These are phyloP conservation scores for Bipolaris gigantea DNA, from an alignment of 2,329 filamentous ascomycete genomes.

Conservation along the genomic window DNA sequence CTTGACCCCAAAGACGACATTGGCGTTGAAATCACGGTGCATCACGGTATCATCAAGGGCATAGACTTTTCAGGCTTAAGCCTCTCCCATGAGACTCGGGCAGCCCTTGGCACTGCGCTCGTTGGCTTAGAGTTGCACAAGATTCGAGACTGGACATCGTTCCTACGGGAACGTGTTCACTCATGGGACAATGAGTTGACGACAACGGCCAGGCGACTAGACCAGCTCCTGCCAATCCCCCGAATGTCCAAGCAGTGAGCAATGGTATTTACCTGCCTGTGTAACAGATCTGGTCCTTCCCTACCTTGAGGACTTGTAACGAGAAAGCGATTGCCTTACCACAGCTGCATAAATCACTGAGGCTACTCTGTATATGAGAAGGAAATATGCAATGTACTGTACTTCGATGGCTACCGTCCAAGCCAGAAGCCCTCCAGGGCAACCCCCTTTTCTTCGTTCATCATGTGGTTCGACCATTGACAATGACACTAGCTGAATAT, in stretches of 20 bases:
- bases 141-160: conserved; percentile 47
- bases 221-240: conserved; percentile 29
- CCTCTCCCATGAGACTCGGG: conserved; percentile 8
- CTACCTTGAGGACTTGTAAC: background rate
- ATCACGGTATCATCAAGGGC: conserved; percentile 60
- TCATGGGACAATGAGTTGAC: conserved; percentile 17
- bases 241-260: conserved; percentile 13
- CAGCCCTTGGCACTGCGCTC: conserved; percentile 23
- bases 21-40: conserved; percentile 44
- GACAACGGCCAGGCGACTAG: conserved; percentile 22
- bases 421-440: background rate
- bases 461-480: no score
- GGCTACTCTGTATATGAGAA: background rate
- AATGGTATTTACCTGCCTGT: background rate
- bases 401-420: background rate
- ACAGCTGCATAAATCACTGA: background rate
- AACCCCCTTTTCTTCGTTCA: background rate
- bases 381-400: background rate
- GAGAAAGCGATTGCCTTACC: no score
- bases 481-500: no score
- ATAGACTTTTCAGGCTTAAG: conserved; percentile 38
- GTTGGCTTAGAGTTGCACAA: conserved; percentile 54
- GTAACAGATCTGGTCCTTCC: background rate
- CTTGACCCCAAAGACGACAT: conserved; percentile 52
- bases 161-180: conserved; percentile 22